Evolutionary conservation across 352 stramenopile species (phyloP).

Genomic region (Nothophytophthora sp.): DNA sequence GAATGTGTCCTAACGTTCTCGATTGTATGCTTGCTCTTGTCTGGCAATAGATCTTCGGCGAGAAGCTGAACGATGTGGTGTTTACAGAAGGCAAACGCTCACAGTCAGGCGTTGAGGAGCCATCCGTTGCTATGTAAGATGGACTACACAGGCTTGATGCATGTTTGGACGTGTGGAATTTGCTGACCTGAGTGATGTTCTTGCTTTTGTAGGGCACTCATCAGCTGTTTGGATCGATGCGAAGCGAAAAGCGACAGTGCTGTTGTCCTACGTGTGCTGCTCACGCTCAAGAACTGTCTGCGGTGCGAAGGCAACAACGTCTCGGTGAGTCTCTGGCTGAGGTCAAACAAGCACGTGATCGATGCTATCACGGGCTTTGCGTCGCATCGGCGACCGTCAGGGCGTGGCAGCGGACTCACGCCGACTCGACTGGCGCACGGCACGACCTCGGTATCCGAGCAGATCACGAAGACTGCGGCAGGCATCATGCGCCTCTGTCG

Average conservation of each 20-base stretch:
- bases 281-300: conserved; percentile 61
- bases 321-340: conserved; percentile 34
- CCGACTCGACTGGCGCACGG: conserved; percentile 1
- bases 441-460: conserved; percentile 25
- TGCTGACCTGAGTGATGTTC: neutral
- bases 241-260: conserved; percentile 13
- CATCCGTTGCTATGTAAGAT: too few species aligned
- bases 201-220: conserved; percentile 21
- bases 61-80: conserved; percentile 53
- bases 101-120: too few species aligned
- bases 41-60: conserved; percentile 49
- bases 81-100: conserved; percentile 27
- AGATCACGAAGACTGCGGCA: conserved; percentile 51
- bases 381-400: conserved; percentile 3
- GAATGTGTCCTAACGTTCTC: neutral
- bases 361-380: conserved; percentile 22
- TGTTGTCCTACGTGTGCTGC: conserved; percentile 48
- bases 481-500: conserved; percentile 37
- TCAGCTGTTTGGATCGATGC: conserved; percentile 24
- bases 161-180: neutral
- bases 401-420: neutral
- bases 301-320: conserved; percentile 38
- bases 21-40: conserved; percentile 4
- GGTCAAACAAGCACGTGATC: conserved; percentile 20
- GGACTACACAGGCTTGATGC: too few species aligned